phyloP scores from a whole-genome alignment of 106 monocot genomes.

The Apostasia shenzhenica region DNA sequence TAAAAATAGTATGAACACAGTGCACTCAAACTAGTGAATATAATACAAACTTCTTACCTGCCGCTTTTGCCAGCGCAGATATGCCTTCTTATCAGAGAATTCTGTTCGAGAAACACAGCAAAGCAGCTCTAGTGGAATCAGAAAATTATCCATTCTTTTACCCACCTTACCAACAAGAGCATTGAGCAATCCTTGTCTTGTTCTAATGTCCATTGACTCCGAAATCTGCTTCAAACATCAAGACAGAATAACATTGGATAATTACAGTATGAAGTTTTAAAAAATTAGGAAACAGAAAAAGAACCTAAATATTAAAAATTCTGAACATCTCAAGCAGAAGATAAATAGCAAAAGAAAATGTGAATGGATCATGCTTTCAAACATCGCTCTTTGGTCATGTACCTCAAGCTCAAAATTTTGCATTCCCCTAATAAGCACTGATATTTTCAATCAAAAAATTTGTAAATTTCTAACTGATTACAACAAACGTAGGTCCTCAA shows the following conservation, averaged over 20 bases:
- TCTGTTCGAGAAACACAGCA: constrained; percentile 83
- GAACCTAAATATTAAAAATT: too few relatives aligned
- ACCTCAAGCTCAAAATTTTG: background rate
- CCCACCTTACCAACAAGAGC: constrained; percentile 78
- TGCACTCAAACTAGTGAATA: background rate
- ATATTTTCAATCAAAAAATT: too few relatives aligned
- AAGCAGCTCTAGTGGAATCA: constrained; percentile 80
- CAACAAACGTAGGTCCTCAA: too few relatives aligned
- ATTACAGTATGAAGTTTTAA: too few relatives aligned
- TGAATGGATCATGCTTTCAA: background rate
- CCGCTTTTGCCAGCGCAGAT: constrained; percentile 90
- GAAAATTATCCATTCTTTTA: constrained; percentile 93
- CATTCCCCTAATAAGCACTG: background rate
- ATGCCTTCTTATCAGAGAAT: constrained; percentile 93
- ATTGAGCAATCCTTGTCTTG: constrained; percentile 86
- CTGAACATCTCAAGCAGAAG: background rate
- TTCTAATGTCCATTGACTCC: constrained; percentile 90
- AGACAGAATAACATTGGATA: too few relatives aligned
- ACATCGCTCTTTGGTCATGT: background rate
- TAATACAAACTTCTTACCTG: constrained; percentile 41
- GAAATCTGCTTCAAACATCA: constrained; percentile 45
- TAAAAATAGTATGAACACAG: constrained; percentile 1
- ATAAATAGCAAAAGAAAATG: background rate
- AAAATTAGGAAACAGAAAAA: too few relatives aligned
- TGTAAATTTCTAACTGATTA: too few relatives aligned